These are phyloP conservation scores for Metarhizium humberi DNA, from an alignment of 2,329 filamentous ascomycete species.

Conservation along the genomic window DNA sequence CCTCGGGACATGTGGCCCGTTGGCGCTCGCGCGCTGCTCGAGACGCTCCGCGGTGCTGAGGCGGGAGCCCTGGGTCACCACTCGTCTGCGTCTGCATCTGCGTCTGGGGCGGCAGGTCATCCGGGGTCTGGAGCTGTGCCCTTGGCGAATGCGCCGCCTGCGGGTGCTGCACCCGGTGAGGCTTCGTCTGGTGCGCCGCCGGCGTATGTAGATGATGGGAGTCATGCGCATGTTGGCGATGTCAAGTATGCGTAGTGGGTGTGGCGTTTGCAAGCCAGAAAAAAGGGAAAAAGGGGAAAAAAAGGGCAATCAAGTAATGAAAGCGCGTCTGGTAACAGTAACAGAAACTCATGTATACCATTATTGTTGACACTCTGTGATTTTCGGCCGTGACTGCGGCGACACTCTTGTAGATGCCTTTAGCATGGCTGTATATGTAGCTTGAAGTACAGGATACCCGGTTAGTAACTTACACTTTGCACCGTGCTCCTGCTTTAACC, in stretches of 20 bases:
- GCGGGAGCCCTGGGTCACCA: slow-evolving; percentile 12
- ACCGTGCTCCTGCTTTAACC: too few species aligned
- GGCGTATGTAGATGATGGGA: slow-evolving; percentile 6
- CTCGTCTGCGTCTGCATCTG: not conserved
- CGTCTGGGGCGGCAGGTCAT: not conserved
- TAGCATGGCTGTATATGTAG: too few species aligned
- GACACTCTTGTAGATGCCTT: too few species aligned
- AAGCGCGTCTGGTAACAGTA: too few species aligned
- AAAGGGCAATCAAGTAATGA: too few species aligned
- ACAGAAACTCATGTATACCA: too few species aligned
- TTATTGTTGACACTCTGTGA: too few species aligned
- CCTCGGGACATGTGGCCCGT: slow-evolving; percentile 21
- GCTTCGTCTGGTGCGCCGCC: slow-evolving; percentile 2
- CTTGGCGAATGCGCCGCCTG: not conserved
- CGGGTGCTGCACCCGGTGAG: not conserved
- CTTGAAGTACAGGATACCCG: too few species aligned
- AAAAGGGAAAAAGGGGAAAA: too few species aligned
- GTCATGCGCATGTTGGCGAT: slow-evolving; percentile 5
- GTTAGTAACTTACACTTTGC: too few species aligned
- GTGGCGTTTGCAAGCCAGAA: too few species aligned
- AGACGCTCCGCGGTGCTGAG: slow-evolving; percentile 23
- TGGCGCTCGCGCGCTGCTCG: slow-evolving; percentile 20
- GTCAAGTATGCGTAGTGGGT: slow-evolving; percentile 4
- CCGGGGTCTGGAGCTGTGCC: not conserved
- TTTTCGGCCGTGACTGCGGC: too few species aligned